Evolutionary conservation across 441 rosid species (phyloP).

Genomic region (Omphalea diandra): DNA sequence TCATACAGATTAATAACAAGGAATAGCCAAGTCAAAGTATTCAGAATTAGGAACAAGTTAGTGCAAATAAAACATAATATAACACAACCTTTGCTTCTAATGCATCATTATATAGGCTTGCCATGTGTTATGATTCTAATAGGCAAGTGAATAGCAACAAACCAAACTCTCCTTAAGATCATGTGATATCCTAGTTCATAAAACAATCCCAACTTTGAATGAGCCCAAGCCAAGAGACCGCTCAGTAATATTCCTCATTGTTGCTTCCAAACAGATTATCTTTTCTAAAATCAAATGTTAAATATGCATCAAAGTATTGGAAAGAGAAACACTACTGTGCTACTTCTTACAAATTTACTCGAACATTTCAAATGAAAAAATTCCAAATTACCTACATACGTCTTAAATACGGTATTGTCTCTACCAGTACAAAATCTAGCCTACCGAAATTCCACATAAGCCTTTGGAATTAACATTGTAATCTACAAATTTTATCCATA

Average conservation of each 20-base stretch:
- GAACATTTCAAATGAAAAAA: neutral
- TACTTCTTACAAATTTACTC: neutral
- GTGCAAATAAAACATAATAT: neutral
- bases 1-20: neutral
- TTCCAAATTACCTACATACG: neutral
- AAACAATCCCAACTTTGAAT: no score
- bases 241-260: no score
- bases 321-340: neutral
- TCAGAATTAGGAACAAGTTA: no score
- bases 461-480: neutral
- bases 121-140: no score
- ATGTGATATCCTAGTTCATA: no score
- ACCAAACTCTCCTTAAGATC: slow-evolving; percentile 9
- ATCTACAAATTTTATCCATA: neutral
- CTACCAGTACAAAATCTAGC: no score
- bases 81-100: neutral
- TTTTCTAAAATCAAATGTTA: neutral
- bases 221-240: no score
- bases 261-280: neutral
- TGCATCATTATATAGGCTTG: neutral
- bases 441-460: no score
- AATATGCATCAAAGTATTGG: neutral
- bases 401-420: no score
- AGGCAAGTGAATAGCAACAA: neutral
- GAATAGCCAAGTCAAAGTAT: neutral